Percentiles rank a stretch among this genome's conserved stretches.
Evolutionary conservation across 257 asterid genomes (phyloP).

Genomic region (Plantago major): DNA sequence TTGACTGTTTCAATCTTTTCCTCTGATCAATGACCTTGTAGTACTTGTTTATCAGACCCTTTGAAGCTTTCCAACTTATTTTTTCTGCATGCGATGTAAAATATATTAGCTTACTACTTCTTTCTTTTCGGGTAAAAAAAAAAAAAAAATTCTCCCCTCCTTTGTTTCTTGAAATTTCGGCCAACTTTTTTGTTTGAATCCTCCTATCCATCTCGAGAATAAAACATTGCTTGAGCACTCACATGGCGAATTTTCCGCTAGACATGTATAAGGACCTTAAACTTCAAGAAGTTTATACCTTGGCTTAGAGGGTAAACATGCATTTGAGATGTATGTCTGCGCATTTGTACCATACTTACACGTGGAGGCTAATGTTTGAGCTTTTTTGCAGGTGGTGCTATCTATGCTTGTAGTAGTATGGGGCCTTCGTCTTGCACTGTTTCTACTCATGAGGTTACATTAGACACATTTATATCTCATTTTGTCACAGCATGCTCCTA

Average conservation of each 20-base stretch:
- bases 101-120: too few species aligned
- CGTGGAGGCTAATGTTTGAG: constrained; percentile 15
- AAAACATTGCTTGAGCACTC: too few species aligned
- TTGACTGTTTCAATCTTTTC: constrained; percentile 12
- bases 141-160: too few species aligned
- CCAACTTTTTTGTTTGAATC: not conserved
- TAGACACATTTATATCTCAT: constrained; percentile 9
- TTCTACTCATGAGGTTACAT: constrained; percentile 93
- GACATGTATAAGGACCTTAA: too few species aligned
- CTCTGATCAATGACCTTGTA: not conserved
- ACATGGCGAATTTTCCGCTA: too few species aligned
- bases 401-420: constrained; percentile 66
- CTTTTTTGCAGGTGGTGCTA: constrained; percentile 59
- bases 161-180: not conserved
- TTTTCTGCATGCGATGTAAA: not conserved
- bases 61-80: not conserved
- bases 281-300: not conserved
- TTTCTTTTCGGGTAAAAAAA: too few species aligned
- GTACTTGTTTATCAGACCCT: not conserved
- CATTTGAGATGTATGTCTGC: not conserved
- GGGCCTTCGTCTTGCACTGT: constrained; percentile 89
- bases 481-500: not conserved
- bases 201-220: not conserved
- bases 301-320: not conserved
- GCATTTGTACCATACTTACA: constrained; percentile 2